Evolutionary conservation across 805 yeast genomes (phyloP).

Genomic region (Schwanniomyces occidentalis): DNA sequence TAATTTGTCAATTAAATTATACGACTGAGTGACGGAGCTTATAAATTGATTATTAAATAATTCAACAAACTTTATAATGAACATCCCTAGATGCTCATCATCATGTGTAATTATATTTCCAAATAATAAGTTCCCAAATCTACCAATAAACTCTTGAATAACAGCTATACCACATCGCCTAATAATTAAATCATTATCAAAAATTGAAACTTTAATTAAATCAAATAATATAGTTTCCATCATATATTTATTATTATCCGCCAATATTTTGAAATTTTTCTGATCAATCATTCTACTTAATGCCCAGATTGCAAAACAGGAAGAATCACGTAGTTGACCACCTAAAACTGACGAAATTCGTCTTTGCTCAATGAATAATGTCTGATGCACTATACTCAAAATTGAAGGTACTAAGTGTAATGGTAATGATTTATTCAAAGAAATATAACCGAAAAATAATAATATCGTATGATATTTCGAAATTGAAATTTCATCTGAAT

Average conservation of each 20-base stretch:
- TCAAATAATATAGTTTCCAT: slow-evolving; percentile 25
- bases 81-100: slow-evolving; percentile 24
- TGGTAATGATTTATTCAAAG: slow-evolving; percentile 30
- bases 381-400: slow-evolving; percentile 41
- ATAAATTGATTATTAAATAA: slow-evolving; percentile 47
- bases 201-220: slow-evolving; percentile 55
- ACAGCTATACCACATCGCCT: slow-evolving; percentile 86
- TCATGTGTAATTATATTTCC: slow-evolving; percentile 11
- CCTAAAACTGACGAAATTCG: slow-evolving; percentile 56
- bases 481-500: slow-evolving; percentile 34
- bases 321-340: slow-evolving; percentile 75
- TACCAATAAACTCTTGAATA: slow-evolving; percentile 79
- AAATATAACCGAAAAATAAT: slow-evolving; percentile 51
- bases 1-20: slow-evolving; percentile 15
- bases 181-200: slow-evolving; percentile 72
- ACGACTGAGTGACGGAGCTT: slow-evolving; percentile 19
- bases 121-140: slow-evolving; percentile 55
- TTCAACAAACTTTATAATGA: slow-evolving; percentile 56
- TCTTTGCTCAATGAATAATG: slow-evolving; percentile 59
- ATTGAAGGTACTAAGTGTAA: slow-evolving; percentile 18
- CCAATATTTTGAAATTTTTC: slow-evolving; percentile 11
- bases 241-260: slow-evolving; percentile 10
- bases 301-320: slow-evolving; percentile 86
- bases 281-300: slow-evolving; percentile 43
- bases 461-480: slow-evolving; percentile 58